Percentiles rank a stretch among this genome's conserved stretches.
phyloP scores from a whole-genome alignment of 1,139 yeast genomes.

The Kodamaea arcana region DNA sequence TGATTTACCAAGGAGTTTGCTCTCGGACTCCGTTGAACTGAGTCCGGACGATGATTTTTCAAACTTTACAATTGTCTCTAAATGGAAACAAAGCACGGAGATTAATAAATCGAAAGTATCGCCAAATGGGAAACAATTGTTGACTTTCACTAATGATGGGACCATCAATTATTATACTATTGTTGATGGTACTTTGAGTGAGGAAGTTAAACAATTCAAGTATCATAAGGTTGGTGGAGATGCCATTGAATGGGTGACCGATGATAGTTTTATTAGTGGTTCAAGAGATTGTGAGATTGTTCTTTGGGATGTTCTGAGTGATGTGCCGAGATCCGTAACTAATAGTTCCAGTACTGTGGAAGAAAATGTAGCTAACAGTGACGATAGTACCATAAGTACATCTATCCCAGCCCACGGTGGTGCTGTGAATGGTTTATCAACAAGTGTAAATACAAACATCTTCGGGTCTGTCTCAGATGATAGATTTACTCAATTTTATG shows the following conservation, averaged over 20 bases:
- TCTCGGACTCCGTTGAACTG: constrained; percentile 20
- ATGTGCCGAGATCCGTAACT: constrained; percentile 42
- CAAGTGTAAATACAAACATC: constrained; percentile 45
- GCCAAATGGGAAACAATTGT: constrained; percentile 32
- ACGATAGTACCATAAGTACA: no score
- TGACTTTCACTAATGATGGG: constrained; percentile 52
- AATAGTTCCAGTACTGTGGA: no score
- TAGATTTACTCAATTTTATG: constrained; percentile 61
- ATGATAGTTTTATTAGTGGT: constrained; percentile 55
- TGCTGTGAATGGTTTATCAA: constrained; percentile 54
- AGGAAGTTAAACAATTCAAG: constrained; percentile 35
- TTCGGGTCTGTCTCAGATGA: constrained; percentile 79
- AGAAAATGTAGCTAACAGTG: no score
- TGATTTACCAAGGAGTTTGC: constrained; percentile 48
- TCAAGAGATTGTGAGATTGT: constrained; percentile 66
- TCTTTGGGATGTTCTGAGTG: constrained; percentile 54
- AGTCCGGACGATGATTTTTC: constrained; percentile 23
- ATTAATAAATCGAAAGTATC: constrained; percentile 44
- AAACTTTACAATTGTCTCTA: constrained; percentile 34
- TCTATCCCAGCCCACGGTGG: constrained; percentile 46
- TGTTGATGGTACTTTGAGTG: constrained; percentile 1
- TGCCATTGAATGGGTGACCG: constrained; percentile 62
- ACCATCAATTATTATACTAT: constrained; percentile 34
- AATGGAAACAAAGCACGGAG: constrained; percentile 55
- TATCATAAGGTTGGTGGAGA: constrained; percentile 67